Base-by-base conservation (phyloP, 2,329 filamentous ascomycete genomes). In the Aureobasidium sp. region DNA sequence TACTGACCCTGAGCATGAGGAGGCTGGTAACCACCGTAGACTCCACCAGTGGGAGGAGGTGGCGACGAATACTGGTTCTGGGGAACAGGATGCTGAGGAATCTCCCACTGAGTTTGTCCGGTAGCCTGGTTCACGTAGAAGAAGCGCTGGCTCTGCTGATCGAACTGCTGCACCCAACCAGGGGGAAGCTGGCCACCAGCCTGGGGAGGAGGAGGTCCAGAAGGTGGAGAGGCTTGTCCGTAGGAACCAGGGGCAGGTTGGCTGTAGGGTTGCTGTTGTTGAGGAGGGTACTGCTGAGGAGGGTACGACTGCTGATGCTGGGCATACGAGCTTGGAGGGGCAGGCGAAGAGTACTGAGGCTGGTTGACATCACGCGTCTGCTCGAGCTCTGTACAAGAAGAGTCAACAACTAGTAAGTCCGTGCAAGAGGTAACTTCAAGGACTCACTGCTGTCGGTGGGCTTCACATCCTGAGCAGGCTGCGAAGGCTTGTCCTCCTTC, bases 81-180 rank as follows among this genome's bases (percentile, higher is more conserved):
- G 51, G 70, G 70, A 59, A 61, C 59, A 51, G 20, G 70, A 31
- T 64, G 62, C 14, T 74, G 73, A 2, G 86, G 84, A 17, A 79
- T 77, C 65, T 87, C 84, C 86, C 86, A 88, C 72, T 88, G 85
- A 0, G 83, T 81, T 63, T 79, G 80, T 22, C 84, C 84, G 14
- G 83, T 83, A 51, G 81, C 77, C 62, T 83, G 75, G 71, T 88
- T 84, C 62, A 84, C 78, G 69, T 86, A 89, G 75, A 83, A 88
- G 76, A 83, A 87, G 61, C 83, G 82, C 69, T 86, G 82, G 64
- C 79, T 76, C 63, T 77, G 78, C 62, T 83, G 80, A 66, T 89
- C 86, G 74, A 81, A 89, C 71, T 87, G 82, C 27, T 84, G 77
- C 31, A 77, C 75, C 86, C 86, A 89, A 66, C 86, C 86, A 55